Base-by-base conservation (phyloP, 495 filamentous ascomycete species). In the Tuber umbilicatum region DNA sequence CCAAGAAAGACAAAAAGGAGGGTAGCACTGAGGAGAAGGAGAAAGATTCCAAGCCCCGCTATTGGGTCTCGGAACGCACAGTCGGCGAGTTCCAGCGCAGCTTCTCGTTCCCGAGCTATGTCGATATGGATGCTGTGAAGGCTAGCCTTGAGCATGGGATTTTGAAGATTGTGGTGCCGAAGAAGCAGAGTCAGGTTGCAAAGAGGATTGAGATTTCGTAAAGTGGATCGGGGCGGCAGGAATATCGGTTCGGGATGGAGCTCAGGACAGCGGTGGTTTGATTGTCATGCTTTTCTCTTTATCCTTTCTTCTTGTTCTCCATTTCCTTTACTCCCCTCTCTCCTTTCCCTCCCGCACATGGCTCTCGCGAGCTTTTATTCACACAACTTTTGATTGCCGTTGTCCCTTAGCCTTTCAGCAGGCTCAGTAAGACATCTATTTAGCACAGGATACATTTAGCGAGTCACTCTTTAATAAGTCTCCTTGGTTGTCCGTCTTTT, bases 11-110 rank as follows among this genome's bases (percentile, higher is more conserved):
- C 69, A 76, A 83, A 73, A 73, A 78, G 35, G 84, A 86, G 60
- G 78, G 81, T 23, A 75, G 82, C 37, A 72, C 84, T 68, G 77
- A 64, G 45, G 71, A 84, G 78, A 71, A 81, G 72, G 73, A 84
- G 77, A 83, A 85, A 5, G 69, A 82, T 68, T 84, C 85, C 80
- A 82, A 88, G 84, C 55, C 55, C 16, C 55, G 55, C 14, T 97
- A 90, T 86, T 95, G 92, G 93, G 87, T 91, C 64, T 87, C 87
- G 38, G 94, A 97, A 86, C 90, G 94, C 77, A 89, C 87, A 7
- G 85, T 93, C 75, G 94, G 94, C 78, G 87, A 92, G 73, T 98
- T 97, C 86, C 86, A 89, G 55, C 89, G 94, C 71, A 87, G 86
- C 40, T 97, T 97, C 86, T 88, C 82, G 74, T 97, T 98, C 87